These are phyloP conservation scores for Hypoxylon sp. DNA, from an alignment of 2,329 filamentous ascomycete species.

Conservation along the genomic window DNA sequence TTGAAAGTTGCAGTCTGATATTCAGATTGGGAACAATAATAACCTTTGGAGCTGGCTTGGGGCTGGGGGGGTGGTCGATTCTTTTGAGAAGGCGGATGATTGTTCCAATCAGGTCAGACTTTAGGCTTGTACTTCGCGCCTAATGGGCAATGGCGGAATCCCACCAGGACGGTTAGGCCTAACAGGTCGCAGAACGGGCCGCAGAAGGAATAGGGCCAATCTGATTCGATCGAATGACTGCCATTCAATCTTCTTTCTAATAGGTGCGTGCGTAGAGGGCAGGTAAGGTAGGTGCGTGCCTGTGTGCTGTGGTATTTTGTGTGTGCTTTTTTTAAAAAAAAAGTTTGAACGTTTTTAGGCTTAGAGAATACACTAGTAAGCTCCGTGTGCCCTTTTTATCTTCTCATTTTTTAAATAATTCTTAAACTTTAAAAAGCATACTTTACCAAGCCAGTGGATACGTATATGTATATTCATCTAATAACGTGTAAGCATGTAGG, in stretches of 20 bases:
- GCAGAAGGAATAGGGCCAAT: constrained; percentile 53
- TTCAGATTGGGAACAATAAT: constrained; percentile 38
- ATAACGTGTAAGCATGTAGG: constrained; percentile 1
- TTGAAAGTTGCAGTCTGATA: constrained; percentile 38
- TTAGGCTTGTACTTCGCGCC: constrained; percentile 48
- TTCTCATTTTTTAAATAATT: constrained; percentile 8
- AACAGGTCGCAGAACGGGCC: constrained; percentile 55
- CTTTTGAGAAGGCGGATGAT: constrained; percentile 46
- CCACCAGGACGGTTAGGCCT: constrained; percentile 53
- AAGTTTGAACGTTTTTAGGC: constrained; percentile 10
- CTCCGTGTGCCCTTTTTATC: constrained; percentile 6
- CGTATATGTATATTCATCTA: constrained; percentile 11
- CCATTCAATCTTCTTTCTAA: constrained; percentile 17
- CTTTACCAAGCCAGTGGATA: constrained; percentile 10
- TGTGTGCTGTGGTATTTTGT: neutral
- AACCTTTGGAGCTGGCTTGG: constrained; percentile 29
- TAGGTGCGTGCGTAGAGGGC: neutral
- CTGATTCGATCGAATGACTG: constrained; percentile 49
- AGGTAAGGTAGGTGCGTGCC: neutral
- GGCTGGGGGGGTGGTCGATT: constrained; percentile 34
- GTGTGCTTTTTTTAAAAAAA: neutral
- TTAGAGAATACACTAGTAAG: constrained; percentile 14
- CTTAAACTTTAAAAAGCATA: neutral
- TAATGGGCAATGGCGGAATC: constrained; percentile 51
- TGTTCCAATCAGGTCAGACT: constrained; percentile 52